Evolutionary conservation across 1,284 basidiomycete species (phyloP).

Genomic region (Omphalotus olearius): DNA sequence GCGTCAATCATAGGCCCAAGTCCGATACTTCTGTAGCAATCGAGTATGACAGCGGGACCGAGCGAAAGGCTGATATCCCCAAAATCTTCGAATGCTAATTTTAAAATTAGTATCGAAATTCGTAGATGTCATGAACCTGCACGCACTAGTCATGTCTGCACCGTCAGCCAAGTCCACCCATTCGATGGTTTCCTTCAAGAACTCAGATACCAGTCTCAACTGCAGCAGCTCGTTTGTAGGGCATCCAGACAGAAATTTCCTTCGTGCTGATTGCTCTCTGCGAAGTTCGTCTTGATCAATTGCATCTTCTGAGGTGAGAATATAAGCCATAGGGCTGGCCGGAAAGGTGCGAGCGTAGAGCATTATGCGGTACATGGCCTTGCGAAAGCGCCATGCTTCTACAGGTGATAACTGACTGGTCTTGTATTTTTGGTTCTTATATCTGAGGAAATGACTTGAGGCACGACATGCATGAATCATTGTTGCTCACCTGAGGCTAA

Average conservation of each 20-base stretch:
- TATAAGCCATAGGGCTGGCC: background rate
- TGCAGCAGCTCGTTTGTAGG: constrained; percentile 1
- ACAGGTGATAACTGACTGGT: constrained; percentile 8
- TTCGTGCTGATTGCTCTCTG: background rate
- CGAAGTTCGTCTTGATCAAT: background rate
- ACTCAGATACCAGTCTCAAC: background rate
- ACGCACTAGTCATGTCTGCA: too few relatives aligned
- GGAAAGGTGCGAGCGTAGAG: constrained; percentile 14
- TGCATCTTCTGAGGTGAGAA: background rate
- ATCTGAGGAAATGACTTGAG: background rate
- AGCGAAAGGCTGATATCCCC: constrained; percentile 1
- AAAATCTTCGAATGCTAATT: background rate
- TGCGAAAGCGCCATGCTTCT: constrained; percentile 16
- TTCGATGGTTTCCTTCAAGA: background rate
- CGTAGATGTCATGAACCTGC: too few relatives aligned
- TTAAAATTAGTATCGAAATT: too few relatives aligned
- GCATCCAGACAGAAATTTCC: background rate
- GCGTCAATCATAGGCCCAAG: constrained; percentile 4
- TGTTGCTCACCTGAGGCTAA: background rate
- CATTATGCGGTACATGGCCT: constrained; percentile 16
- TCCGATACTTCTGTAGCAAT: constrained; percentile 4
- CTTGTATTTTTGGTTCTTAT: constrained; percentile 4
- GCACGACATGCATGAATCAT: background rate
- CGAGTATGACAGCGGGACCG: constrained; percentile 3
- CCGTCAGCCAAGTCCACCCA: background rate